Evolutionary conservation across 2,329 filamentous ascomycete species (phyloP), one percentile per base, ranked within the genome.

Genomic region (Diaporthe australafricana): DNA sequence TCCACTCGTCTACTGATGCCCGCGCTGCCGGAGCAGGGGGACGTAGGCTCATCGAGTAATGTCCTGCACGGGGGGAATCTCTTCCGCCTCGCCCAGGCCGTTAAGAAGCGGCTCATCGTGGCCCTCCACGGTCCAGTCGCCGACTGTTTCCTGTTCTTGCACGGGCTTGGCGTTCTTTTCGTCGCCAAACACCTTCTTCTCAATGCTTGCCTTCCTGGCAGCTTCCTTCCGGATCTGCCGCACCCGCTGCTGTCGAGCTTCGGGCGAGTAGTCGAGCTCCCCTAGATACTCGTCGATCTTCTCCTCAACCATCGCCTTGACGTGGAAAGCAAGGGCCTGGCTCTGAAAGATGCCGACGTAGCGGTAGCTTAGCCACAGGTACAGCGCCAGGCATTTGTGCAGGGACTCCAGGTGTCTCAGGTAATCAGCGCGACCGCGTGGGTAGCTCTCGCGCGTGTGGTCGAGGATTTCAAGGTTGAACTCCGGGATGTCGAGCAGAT

Each of bases 281-380:
- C 84, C 84, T 38, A 94, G 84, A 17, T 88, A 88, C 11, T 86
- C 81, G 74, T 92, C 88, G 78, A 98, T 95, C 79, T 89, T 91
- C 66, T 90, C 86, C 82, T 98, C 95, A 2, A 95, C 91, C 63
- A 97, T 80, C 8, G 83, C 81, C 79, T 98, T 97, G 62, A 94
- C 90, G 79, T 98, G 91, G 75, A 93, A 92, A 0, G 94, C 95
- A 53, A 98, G 85, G 0, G 85, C 85, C 76, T 96, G 90, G 75
- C 92, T 93, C 7, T 85, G 88, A 80, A 98, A 97, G 65, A 97
- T 87, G 62, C 94, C 93, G 4, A 90, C 87, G 80, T 96, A 97
- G 8, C 96, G 92, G 81, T 96, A 98, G 76, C 93, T 96, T 20
- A 99, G 86, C 96, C 96, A 99, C 2, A 97, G 87, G 79, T 98